Evolutionary conservation across 192 early-diverging fungal genomes (phyloP).

Genomic region (Coemansia biformis): DNA sequence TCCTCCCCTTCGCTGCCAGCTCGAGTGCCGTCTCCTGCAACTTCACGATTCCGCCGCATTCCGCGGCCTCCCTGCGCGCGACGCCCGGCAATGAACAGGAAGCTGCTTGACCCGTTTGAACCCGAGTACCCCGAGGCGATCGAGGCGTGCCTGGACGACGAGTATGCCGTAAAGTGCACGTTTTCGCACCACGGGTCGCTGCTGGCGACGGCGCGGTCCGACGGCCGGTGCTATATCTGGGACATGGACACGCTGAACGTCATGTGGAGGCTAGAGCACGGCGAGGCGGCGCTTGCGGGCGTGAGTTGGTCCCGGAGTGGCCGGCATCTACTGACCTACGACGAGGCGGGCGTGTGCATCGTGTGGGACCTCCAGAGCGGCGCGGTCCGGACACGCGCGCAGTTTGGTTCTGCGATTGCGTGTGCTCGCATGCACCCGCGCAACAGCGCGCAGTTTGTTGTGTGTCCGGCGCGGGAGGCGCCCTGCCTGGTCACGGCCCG

Average conservation of each 20-base stretch:
- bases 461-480: slow-evolving; percentile 25
- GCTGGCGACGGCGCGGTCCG: slow-evolving; percentile 71
- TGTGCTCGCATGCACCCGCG: slow-evolving; percentile 75
- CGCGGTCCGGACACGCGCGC: slow-evolving; percentile 51
- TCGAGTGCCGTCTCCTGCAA: too few species aligned
- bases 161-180: slow-evolving; percentile 58
- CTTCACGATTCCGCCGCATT: too few species aligned
- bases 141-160: slow-evolving; percentile 68
- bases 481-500: slow-evolving; percentile 34
- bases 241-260: slow-evolving; percentile 84
- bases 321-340: slow-evolving; percentile 70
- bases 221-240: slow-evolving; percentile 78
- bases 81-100: slow-evolving; percentile 47
- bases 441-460: slow-evolving; percentile 43
- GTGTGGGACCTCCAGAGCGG: slow-evolving; percentile 78
- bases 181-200: slow-evolving; percentile 81
- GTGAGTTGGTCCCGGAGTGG: slow-evolving; percentile 83
- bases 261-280: slow-evolving; percentile 62
- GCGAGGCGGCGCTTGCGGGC: slow-evolving; percentile 69
- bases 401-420: slow-evolving; percentile 65
- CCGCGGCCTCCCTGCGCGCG: too few species aligned
- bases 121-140: slow-evolving; percentile 76
- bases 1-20: too few species aligned
- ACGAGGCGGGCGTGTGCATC: slow-evolving; percentile 76
- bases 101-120: slow-evolving; percentile 70